A percentile compares a stretch with the other conserved stretches of the same genome.
Conservation (phyloP, 495 filamentous ascomycete genomes). For the Aspergillus homomorphus region DNA sequence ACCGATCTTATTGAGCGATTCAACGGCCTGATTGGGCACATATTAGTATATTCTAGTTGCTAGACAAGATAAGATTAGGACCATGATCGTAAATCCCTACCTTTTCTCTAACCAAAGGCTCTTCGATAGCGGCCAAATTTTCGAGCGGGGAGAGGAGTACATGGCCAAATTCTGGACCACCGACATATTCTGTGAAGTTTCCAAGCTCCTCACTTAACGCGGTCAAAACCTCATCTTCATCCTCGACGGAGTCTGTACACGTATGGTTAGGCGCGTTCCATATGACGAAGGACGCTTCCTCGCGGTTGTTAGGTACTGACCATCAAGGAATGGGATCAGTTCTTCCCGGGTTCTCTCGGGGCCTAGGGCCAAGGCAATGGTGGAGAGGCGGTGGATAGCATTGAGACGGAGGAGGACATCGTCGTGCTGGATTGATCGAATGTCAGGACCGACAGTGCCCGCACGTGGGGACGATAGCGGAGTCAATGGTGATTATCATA, state of each 20-base stretch:
- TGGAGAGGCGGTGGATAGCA: constrained; percentile 95
- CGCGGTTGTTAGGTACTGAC: constrained; percentile 48
- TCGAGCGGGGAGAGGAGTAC: constrained; percentile 95
- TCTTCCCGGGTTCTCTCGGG: constrained; percentile 95
- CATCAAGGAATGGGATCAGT: constrained; percentile 97
- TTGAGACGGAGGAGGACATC: constrained; percentile 96
- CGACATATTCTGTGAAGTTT: constrained; percentile 95
- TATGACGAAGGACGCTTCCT: constrained; percentile 8
- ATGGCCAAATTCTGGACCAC: constrained; percentile 88
- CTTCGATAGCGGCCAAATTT: constrained; percentile 97
- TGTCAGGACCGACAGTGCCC: constrained; percentile 22
- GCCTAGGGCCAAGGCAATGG: constrained; percentile 93
- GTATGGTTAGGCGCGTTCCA: constrained; percentile 29
- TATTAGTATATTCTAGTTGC: constrained; percentile 22
- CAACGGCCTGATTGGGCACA: constrained; percentile 69
- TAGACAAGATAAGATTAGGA: not conserved
- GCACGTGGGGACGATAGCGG: not conserved
- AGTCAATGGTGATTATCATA: constrained; percentile 34
- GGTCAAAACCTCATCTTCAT: constrained; percentile 97
- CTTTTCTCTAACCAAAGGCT: constrained; percentile 96
- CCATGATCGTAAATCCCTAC: constrained; percentile 37
- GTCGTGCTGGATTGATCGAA: constrained; percentile 66
- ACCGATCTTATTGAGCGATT: constrained; percentile 99
- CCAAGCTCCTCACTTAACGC: constrained; percentile 95
- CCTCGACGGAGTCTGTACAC: constrained; percentile 87